A percentile compares a stretch with the other conserved stretches of the same genome.
Conservation (phyloP, 2,329 filamentous ascomycete genomes). For the Lithohypha guttulata region DNA sequence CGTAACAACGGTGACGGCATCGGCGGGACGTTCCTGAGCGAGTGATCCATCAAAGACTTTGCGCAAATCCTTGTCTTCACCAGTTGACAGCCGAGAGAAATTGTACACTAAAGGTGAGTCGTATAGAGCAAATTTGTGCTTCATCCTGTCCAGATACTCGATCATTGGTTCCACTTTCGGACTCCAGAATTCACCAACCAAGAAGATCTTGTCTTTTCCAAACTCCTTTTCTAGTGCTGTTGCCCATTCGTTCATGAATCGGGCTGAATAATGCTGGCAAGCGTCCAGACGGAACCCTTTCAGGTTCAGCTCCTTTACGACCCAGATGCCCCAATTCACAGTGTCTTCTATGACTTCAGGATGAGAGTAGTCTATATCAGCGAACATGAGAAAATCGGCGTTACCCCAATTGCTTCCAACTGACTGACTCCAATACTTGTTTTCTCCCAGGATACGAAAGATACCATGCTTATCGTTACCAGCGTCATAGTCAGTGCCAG, state of each 20-base stretch:
- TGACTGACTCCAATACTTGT: slow-evolving; percentile 38
- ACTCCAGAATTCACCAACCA: slow-evolving; percentile 41
- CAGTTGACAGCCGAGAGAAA: slow-evolving; percentile 48
- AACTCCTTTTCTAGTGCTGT: slow-evolving; percentile 38
- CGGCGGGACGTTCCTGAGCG: slow-evolving; percentile 39
- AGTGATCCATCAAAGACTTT: slow-evolving; percentile 49
- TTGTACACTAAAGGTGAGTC: slow-evolving; percentile 56
- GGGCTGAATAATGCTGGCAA: slow-evolving; percentile 53
- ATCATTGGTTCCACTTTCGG: slow-evolving; percentile 43
- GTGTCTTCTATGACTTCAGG: slow-evolving; percentile 50
- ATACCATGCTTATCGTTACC: slow-evolving; percentile 44
- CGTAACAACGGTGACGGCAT: slow-evolving; percentile 53
- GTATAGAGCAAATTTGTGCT: slow-evolving; percentile 49
- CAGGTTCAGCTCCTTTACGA: slow-evolving; percentile 46
- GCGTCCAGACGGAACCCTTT: slow-evolving; percentile 57
- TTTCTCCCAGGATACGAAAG: slow-evolving; percentile 49
- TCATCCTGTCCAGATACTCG: slow-evolving; percentile 45
- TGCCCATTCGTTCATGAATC: slow-evolving; percentile 48
- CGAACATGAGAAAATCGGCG: slow-evolving; percentile 65
- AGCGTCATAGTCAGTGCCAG: slow-evolving; percentile 50
- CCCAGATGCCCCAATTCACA: slow-evolving; percentile 52
- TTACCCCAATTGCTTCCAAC: slow-evolving; percentile 37
- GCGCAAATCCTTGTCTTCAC: slow-evolving; percentile 45
- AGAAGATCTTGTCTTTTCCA: slow-evolving; percentile 32
- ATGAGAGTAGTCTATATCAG: slow-evolving; percentile 51